These are phyloP conservation scores for Coniochaeta ligniaria DNA, from an alignment of 2,329 filamentous ascomycete genomes.

Conservation along the genomic window DNA sequence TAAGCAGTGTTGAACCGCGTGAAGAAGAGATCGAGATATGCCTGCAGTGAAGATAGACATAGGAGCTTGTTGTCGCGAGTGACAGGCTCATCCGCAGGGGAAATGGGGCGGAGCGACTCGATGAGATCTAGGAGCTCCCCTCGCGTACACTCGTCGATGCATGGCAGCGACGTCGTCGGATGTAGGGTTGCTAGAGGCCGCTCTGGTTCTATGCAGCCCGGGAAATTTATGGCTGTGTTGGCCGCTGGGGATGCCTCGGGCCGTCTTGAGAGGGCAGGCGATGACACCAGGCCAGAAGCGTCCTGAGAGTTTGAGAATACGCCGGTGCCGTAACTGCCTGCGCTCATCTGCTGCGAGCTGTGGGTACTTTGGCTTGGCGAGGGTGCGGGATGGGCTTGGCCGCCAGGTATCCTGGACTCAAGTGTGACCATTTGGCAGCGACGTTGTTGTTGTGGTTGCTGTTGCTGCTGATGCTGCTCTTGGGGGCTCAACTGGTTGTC, in stretches of 20 bases:
- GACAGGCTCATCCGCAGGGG: conserved; percentile 39
- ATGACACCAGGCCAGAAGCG: not conserved
- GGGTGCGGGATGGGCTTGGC: not conserved
- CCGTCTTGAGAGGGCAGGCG: conserved; percentile 6
- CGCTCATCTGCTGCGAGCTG: not conserved
- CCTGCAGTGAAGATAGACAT: conserved; percentile 41
- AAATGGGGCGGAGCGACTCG: conserved; percentile 34
- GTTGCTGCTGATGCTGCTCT: conserved; percentile 13
- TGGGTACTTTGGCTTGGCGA: not conserved
- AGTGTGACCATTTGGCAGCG: not conserved
- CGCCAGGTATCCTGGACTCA: not conserved
- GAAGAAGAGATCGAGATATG: conserved; percentile 53
- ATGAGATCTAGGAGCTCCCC: conserved; percentile 41
- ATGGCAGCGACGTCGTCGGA: conserved; percentile 11
- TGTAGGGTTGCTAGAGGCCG: conserved; percentile 18
- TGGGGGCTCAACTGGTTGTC: conserved; percentile 18
- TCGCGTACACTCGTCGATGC: conserved; percentile 32
- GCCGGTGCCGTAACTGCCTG: not conserved
- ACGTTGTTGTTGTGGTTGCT: conserved; percentile 9
- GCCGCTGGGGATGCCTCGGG: not conserved
- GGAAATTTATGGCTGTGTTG: not conserved
- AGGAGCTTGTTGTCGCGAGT: conserved; percentile 27
- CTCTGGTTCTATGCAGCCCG: conserved; percentile 16
- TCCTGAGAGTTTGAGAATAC: not conserved
- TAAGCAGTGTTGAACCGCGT: conserved; percentile 53